A percentile compares a stretch with the other conserved stretches of the same genome.
Evolutionary conservation across 345 rosid species (phyloP).

Genomic region (Lumnitzera racemosa): DNA sequence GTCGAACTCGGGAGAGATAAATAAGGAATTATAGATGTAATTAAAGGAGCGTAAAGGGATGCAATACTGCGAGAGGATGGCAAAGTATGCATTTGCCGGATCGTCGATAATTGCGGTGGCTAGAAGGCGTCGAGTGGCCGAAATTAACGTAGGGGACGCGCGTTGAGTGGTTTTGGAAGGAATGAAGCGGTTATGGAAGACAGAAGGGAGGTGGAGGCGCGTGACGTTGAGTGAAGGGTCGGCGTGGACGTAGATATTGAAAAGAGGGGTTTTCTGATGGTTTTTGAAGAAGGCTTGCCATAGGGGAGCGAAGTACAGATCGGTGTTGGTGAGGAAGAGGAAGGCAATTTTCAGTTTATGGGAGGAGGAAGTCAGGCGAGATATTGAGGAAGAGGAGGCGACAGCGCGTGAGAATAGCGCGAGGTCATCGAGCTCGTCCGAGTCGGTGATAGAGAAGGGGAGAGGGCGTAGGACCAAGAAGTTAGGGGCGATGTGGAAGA

Average conservation of each 20-base stretch:
- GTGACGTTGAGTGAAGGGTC: slow-evolving; percentile 67
- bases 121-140: slow-evolving; percentile 86
- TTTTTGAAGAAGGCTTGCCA: slow-evolving; percentile 64
- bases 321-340: slow-evolving; percentile 87
- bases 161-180: slow-evolving; percentile 60
- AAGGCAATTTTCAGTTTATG: slow-evolving; percentile 78
- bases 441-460: slow-evolving; percentile 51
- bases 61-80: slow-evolving; percentile 76
- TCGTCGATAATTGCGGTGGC: slow-evolving; percentile 87
- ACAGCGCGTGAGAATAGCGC: slow-evolving; percentile 55
- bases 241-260: slow-evolving; percentile 83
- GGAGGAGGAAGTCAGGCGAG: slow-evolving; percentile 57
- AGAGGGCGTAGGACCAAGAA: slow-evolving; percentile 36
- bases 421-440: slow-evolving; percentile 75
- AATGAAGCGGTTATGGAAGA: slow-evolving; percentile 45
- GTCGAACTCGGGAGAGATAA: slow-evolving; percentile 47
- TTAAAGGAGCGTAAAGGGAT: slow-evolving; percentile 73
- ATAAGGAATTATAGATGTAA: slow-evolving; percentile 56
- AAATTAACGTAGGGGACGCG: slow-evolving; percentile 80
- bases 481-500: slow-evolving; percentile 41
- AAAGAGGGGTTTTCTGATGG: slow-evolving; percentile 19
- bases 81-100: slow-evolving; percentile 74
- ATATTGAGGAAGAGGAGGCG: slow-evolving; percentile 20
- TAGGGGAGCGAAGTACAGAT: slow-evolving; percentile 72
- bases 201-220: slow-evolving; percentile 21